Base-by-base conservation (phyloP, 768 basidiomycete species). In the Tubosaeta brunneosetosa region DNA sequence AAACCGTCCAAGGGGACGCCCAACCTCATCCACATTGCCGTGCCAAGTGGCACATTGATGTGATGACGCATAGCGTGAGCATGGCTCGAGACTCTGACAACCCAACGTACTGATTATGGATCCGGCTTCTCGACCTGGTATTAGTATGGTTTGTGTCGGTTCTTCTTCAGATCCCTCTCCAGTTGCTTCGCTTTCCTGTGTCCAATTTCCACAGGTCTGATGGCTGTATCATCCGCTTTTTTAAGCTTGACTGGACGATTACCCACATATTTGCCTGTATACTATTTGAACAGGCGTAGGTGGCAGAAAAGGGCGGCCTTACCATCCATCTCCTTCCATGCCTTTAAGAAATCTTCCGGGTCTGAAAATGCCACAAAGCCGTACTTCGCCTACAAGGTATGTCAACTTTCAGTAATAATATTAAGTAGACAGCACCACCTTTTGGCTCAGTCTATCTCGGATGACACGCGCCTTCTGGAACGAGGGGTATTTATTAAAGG, bases 291-390 rank as follows among this genome's bases (percentile, higher is more conserved):
- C 47, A 47, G 36, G 27, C 32, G 47, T 26, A 42, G 45, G 22
- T 26, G 3, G 12, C 4, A 42, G 10, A 51, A 49, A 29, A 29
- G 48, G 7, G 8, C 37, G 40, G 1, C 67, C 88, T 33, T 60
- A 91, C 94, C 95, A 69, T 97, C 94, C 94, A 97, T 98, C 70
- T 98, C 94, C 68, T 97, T 97, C 95, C 95, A 99, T 16, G 95
- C 95, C 66, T 85, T 94, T 51, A 99, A 69, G 70, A 98, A 97
- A 68, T 99, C 97, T 71, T 99, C 97, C 0, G 97, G 97, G 65
- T 98, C 97, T 41, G 90, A 91, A 71, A 98, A 99, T 1, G 92
- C 92, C 26, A 98, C 92, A 65, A 99, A 99, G 4, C 94, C 97
- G 65, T 86, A 99, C 69, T 91, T 97, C 0, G 95, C 94, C 92